phyloP scores from a whole-genome alignment of 768 basidiomycete species.

The Lactarius trivialis region DNA sequence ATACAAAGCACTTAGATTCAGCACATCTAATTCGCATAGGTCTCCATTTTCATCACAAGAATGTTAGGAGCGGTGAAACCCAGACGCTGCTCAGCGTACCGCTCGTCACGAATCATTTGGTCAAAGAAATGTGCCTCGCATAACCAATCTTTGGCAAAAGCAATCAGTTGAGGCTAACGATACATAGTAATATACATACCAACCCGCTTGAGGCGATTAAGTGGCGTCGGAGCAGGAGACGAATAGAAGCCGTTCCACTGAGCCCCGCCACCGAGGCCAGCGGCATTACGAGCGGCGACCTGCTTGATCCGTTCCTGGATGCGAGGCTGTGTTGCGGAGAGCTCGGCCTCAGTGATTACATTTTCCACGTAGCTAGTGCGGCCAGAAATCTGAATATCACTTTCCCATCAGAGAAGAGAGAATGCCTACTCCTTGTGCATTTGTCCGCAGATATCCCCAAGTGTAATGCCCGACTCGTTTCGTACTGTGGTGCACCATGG shows the following conservation, averaged over 20 bases:
- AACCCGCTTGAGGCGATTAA: slow-evolving; percentile 51
- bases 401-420: slow-evolving; percentile 6
- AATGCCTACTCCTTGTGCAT: slow-evolving; percentile 66
- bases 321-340: slow-evolving; percentile 50
- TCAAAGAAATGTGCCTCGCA: slow-evolving; percentile 70
- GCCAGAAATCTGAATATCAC: background rate
- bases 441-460: slow-evolving; percentile 64
- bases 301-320: slow-evolving; percentile 69
- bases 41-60: slow-evolving; percentile 59
- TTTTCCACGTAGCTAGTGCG: slow-evolving; percentile 59
- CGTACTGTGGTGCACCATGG: slow-evolving; percentile 78
- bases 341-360: slow-evolving; percentile 59
- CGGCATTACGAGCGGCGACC: slow-evolving; percentile 40
- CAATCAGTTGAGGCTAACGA: background rate
- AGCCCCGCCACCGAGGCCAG: slow-evolving; percentile 26
- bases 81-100: slow-evolving; percentile 51
- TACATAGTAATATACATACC: slow-evolving; percentile 39
- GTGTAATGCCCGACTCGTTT: slow-evolving; percentile 68
- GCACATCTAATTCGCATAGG: slow-evolving; percentile 27
- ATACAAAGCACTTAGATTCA: background rate
- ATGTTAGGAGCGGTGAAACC: slow-evolving; percentile 77
- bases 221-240: slow-evolving; percentile 36
- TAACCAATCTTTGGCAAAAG: slow-evolving; percentile 59
- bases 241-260: slow-evolving; percentile 42
- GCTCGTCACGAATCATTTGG: slow-evolving; percentile 50